Conservation (phyloP, 495 filamentous ascomycete genomes). For the Penicillium flavigenum region DNA sequence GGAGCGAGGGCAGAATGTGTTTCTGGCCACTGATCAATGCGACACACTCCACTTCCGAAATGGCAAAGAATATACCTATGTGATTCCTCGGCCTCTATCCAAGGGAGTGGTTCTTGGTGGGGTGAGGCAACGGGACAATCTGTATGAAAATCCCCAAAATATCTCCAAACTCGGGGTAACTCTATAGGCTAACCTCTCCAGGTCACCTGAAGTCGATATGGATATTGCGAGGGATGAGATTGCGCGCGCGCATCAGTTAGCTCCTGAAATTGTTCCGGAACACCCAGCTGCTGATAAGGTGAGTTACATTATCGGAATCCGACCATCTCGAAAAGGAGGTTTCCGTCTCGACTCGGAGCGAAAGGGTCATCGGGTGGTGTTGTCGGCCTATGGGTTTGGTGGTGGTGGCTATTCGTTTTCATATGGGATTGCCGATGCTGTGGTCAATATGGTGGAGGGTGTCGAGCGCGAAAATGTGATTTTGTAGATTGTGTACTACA, state of each 20-base stretch:
- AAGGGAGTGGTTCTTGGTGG: slow-evolving; percentile 48
- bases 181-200: slow-evolving; percentile 9
- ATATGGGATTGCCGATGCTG: slow-evolving; percentile 42
- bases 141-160: slow-evolving; percentile 29
- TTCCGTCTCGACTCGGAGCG: slow-evolving; percentile 41
- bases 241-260: slow-evolving; percentile 41
- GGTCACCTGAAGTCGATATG: slow-evolving; percentile 40
- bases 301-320: slow-evolving; percentile 44
- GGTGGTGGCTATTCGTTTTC: slow-evolving; percentile 48
- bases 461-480: slow-evolving; percentile 39
- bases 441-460: slow-evolving; percentile 42
- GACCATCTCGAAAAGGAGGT: slow-evolving; percentile 39
- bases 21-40: slow-evolving; percentile 34
- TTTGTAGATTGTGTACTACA: background rate
- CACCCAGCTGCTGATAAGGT: slow-evolving; percentile 32
- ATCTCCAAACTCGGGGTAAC: background rate
- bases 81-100: slow-evolving; percentile 48
- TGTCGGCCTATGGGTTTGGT: slow-evolving; percentile 47
- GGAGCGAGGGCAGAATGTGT: slow-evolving; percentile 47
- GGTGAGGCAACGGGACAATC: slow-evolving; percentile 41
- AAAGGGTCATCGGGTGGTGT: slow-evolving; percentile 26
- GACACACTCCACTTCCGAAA: slow-evolving; percentile 42
- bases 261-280: slow-evolving; percentile 41
- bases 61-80: slow-evolving; percentile 50
- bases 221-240: slow-evolving; percentile 44